phyloP scores from a whole-genome alignment of 306 rosid species.

The Malus asiatica region DNA sequence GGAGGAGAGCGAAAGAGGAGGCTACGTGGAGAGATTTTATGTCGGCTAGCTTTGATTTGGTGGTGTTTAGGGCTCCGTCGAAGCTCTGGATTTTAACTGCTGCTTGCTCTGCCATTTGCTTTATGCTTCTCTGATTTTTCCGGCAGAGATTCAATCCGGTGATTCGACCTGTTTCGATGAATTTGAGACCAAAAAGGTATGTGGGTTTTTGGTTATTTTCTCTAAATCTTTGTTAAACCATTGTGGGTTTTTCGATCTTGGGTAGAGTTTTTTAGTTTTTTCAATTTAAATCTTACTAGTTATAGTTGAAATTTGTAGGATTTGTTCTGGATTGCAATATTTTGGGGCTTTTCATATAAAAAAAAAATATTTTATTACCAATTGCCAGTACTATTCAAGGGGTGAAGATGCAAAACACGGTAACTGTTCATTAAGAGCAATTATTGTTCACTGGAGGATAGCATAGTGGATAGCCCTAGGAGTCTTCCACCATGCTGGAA shows the following conservation, averaged over 20 bases:
- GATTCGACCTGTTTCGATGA: constrained; percentile 57
- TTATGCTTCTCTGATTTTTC: constrained; percentile 29
- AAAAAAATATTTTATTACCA: not conserved
- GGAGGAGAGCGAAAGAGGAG: constrained; percentile 16
- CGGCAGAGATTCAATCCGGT: constrained; percentile 32
- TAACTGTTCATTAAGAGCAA: no score
- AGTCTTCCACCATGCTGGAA: no score
- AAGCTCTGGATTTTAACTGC: constrained; percentile 42
- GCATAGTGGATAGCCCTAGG: no score
- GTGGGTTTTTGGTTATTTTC: not conserved
- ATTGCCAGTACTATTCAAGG: no score
- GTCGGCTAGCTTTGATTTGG: constrained; percentile 71
- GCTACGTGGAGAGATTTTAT: constrained; percentile 47
- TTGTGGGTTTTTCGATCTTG: not conserved
- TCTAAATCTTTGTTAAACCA: not conserved
- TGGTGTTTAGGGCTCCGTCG: constrained; percentile 54
- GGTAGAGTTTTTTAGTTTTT: not conserved
- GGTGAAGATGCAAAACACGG: no score
- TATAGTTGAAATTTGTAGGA: constrained; percentile 36
- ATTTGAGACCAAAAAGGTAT: constrained; percentile 74
- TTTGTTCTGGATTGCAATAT: constrained; percentile 56
- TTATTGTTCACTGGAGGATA: no score
- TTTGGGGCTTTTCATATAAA: constrained; percentile 60
- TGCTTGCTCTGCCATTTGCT: constrained; percentile 3
- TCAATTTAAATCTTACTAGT: not conserved